A percentile compares a stretch with the other conserved stretches of the same genome.
Conservation (phyloP, 305 asterid species). For the Fraxinus sp. region DNA sequence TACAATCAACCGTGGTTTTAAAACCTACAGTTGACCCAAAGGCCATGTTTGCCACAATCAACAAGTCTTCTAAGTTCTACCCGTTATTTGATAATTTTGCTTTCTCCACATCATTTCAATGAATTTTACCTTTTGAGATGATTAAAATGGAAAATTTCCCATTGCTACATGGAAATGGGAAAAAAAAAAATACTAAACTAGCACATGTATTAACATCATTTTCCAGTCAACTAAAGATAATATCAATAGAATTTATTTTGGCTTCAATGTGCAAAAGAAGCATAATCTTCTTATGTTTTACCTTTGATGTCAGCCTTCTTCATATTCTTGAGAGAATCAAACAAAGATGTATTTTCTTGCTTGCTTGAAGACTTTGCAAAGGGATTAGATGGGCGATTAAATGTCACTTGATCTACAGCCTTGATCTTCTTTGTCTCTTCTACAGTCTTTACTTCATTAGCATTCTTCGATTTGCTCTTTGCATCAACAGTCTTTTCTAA, state of each 20-base stretch:
- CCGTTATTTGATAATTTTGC: background rate
- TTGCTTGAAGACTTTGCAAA: slow-evolving; percentile 71
- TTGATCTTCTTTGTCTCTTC: slow-evolving; percentile 32
- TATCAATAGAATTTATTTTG: background rate
- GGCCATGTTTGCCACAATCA: background rate
- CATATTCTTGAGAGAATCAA: slow-evolving; percentile 71
- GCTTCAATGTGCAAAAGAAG: slow-evolving; percentile 2
- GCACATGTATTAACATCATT: background rate
- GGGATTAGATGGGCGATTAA: slow-evolving; percentile 71
- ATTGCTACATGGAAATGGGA: background rate
- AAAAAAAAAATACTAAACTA: background rate
- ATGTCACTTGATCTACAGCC: slow-evolving; percentile 35
- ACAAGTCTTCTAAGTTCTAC: background rate
- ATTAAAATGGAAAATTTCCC: background rate
- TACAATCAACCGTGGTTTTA: background rate
- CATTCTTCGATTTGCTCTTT: slow-evolving; percentile 34
- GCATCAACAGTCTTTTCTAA: slow-evolving; percentile 34
- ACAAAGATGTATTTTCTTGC: slow-evolving; percentile 55
- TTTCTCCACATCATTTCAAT: background rate
- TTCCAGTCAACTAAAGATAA: background rate
- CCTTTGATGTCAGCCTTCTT: slow-evolving; percentile 40
- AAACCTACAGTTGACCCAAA: background rate
- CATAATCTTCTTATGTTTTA: slow-evolving; percentile 25
- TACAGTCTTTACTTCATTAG: slow-evolving; percentile 9
- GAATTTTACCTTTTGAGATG: background rate